Conservation (phyloP, 164 flowering plant species). For the Euptelea pleiosperma region DNA sequence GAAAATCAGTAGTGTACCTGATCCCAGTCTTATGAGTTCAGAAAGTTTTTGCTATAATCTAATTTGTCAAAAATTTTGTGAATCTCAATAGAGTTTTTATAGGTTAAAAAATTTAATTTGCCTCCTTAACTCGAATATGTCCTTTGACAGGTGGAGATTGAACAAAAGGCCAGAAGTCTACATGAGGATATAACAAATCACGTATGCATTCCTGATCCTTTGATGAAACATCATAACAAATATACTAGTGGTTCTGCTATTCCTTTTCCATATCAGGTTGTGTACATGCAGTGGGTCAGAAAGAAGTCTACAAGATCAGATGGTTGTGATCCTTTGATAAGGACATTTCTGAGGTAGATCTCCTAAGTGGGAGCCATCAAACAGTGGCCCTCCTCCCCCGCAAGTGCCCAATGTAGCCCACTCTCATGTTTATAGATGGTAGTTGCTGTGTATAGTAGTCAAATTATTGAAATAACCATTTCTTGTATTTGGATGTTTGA, state of each 20-base stretch:
- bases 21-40: background rate
- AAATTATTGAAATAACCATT: background rate
- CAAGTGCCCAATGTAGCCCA: background rate
- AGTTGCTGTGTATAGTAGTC: background rate
- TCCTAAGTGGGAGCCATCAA: background rate
- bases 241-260: background rate
- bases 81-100: background rate
- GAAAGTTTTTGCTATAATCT: background rate
- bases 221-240: background rate
- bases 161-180: slow-evolving; percentile 42
- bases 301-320: background rate
- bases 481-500: background rate
- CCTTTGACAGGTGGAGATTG: slow-evolving; percentile 45
- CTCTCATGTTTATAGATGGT: background rate
- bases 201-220: slow-evolving; percentile 29
- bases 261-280: background rate
- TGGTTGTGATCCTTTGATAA: background rate
- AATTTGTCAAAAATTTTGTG: background rate
- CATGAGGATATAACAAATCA: slow-evolving; percentile 57
- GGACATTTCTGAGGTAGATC: background rate
- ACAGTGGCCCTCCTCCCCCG: no score
- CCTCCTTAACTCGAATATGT: background rate
- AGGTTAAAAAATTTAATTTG: background rate
- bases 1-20: background rate
- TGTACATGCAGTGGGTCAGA: slow-evolving; percentile 1